phyloP scores from a whole-genome alignment of 345 rosid genomes.

The Dimocarpus longan region DNA sequence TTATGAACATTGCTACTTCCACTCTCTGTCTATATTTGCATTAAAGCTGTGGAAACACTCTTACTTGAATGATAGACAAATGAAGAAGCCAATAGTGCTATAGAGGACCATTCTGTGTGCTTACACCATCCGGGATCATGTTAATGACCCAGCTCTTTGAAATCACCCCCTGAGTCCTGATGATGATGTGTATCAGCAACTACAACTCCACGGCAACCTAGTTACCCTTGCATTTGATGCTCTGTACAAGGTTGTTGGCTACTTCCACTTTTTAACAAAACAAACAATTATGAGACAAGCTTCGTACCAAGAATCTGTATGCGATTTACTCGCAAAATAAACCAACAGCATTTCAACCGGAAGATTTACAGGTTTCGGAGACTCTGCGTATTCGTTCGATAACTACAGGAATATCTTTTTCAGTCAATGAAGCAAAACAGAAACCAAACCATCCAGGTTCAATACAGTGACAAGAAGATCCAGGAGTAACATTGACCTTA shows the following conservation, averaged over 20 bases:
- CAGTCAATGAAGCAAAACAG: constrained; percentile 67
- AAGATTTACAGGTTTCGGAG: constrained; percentile 64
- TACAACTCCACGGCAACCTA: background rate
- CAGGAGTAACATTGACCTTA: constrained; percentile 77
- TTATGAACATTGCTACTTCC: constrained; percentile 10
- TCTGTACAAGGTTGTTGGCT: background rate
- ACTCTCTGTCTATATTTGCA: background rate
- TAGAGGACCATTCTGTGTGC: background rate
- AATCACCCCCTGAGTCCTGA: background rate
- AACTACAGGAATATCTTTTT: constrained; percentile 63
- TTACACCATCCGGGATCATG: background rate
- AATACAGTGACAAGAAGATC: constrained; percentile 89
- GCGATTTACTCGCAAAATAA: constrained; percentile 25
- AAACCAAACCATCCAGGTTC: constrained; percentile 94
- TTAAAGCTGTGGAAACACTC: background rate
- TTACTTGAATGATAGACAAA: background rate
- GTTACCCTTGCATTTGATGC: background rate
- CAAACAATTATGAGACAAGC: background rate
- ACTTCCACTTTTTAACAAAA: background rate
- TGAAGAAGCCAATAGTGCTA: background rate
- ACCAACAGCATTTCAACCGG: constrained; percentile 43
- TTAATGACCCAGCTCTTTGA: background rate
- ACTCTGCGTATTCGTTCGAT: constrained; percentile 62
- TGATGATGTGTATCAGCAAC: background rate
- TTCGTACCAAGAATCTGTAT: constrained; percentile 13